phyloP scores from a whole-genome alignment of 2,329 filamentous ascomycete species.

The Plenodomus lindquistii region DNA sequence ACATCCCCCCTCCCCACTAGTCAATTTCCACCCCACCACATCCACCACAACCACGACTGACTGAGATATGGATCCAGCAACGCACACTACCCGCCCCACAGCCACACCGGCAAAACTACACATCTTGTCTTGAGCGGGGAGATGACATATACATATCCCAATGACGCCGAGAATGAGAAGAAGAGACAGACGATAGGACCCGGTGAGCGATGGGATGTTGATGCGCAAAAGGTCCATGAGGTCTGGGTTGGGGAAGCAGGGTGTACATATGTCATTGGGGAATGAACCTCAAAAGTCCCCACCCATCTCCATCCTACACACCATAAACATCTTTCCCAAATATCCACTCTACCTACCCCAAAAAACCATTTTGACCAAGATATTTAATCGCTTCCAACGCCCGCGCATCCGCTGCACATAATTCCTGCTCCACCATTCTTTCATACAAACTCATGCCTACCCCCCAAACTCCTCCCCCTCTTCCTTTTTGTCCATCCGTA shows the following conservation, averaged over 20 bases:
- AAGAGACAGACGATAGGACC: slow-evolving; percentile 63
- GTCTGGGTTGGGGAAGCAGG: slow-evolving; percentile 69
- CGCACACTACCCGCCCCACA: slow-evolving; percentile 69
- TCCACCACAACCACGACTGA: not conserved
- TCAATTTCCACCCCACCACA: not conserved
- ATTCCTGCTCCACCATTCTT: slow-evolving; percentile 51
- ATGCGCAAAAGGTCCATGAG: slow-evolving; percentile 66
- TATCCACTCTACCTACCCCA: too few species aligned
- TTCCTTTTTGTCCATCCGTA: too few species aligned
- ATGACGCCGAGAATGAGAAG: slow-evolving; percentile 53
- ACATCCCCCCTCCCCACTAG: slow-evolving; percentile 40
- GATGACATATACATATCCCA: slow-evolving; percentile 68
- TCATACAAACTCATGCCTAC: slow-evolving; percentile 27
- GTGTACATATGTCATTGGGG: slow-evolving; percentile 69
- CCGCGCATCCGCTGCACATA: slow-evolving; percentile 47
- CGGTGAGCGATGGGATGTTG: slow-evolving; percentile 68
- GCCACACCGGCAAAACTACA: slow-evolving; percentile 66
- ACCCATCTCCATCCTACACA: too few species aligned
- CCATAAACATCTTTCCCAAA: too few species aligned
- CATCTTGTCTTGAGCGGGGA: slow-evolving; percentile 69
- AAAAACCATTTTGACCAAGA: slow-evolving; percentile 49
- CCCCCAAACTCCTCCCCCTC: slow-evolving; percentile 17
- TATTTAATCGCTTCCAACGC: slow-evolving; percentile 53
- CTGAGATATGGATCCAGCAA: slow-evolving; percentile 61
- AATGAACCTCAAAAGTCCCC: too few species aligned